Base-by-base conservation (phyloP, 345 rosid species). In the Angophora floribunda region DNA sequence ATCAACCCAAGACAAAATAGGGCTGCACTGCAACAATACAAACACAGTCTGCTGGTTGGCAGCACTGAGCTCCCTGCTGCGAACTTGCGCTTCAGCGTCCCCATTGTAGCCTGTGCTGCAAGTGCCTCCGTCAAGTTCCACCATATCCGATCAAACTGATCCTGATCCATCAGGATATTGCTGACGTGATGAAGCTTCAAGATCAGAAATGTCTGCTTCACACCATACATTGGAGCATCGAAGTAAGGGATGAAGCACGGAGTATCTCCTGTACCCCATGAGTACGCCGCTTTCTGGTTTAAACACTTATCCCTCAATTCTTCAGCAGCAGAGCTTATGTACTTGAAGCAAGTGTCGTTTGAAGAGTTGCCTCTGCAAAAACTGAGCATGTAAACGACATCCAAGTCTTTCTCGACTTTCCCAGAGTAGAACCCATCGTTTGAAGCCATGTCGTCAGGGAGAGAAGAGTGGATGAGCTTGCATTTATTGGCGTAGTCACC, bases 401-500 rank as follows among this genome's bases (percentile, higher is more conserved):
- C 21, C 36, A 0, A 30, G 41, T 21, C 78, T 6, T 65, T 15
- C 41, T 41, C 0, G 7, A 14, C 78, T 7, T 15, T 65, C 44
- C 21, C 9, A 4, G 21, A 14, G 41, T 15, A 65, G 44, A 65
- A 65, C 41, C 0, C 11, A 0, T 10, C 0, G 1, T 65, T 30
- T 1, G 6, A 30, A 30, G 44, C 3, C 44, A 1, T 0, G 11
- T 65, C 5, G 1, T 10, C 15, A 15, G 44, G 41, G 44, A 65
- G 1, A 30, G 78, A 14, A 30, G 3, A 14, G 21, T 7, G 44
- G 21, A 65, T 7, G 1, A 30, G 19, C 10, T 0, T 1, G 0
- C 9, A 1, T 41, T n/a, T 65, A 41, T 1, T 30, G 9, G 78
- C 1, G 0, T n/a, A 65, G 78, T 13, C 15, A 7, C 78, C 17